Evolutionary conservation across 441 rosid genomes (phyloP).

Genomic region (Bruguiera hainesii): DNA sequence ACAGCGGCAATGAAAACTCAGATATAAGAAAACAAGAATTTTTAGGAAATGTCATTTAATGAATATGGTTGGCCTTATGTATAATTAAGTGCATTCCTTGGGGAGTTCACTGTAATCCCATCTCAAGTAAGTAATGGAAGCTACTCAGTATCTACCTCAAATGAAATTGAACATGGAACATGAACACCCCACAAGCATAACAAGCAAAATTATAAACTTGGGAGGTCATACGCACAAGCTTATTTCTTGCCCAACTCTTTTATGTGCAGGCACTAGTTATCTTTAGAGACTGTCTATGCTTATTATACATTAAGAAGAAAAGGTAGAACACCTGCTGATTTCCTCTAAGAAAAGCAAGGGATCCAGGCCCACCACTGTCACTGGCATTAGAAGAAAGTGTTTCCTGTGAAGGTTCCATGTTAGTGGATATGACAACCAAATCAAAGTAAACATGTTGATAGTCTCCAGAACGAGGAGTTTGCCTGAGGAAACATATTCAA

Average conservation of each 20-base stretch:
- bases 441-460: conserved; percentile 8
- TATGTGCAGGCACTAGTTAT: not conserved
- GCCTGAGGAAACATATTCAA: conserved; percentile 98
- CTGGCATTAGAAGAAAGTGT: conserved; percentile 45
- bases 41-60: no score
- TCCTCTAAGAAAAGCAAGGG: conserved; percentile 88
- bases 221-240: not conserved
- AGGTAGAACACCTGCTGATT: conserved; percentile 68
- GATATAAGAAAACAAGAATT: no score
- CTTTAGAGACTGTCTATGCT: not conserved
- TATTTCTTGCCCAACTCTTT: not conserved
- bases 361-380: conserved; percentile 54
- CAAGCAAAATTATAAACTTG: not conserved
- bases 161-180: conserved; percentile 11
- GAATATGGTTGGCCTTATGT: no score
- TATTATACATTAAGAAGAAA: conserved; percentile 10
- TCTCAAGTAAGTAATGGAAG: not conserved
- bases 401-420: conserved; percentile 45
- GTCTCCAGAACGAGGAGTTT: conserved; percentile 18
- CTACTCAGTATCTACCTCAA: not conserved
- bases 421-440: conserved; percentile 13
- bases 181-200: not conserved
- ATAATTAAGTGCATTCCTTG: no score
- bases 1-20: no score
- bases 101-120: no score